Evolutionary conservation across 805 yeast genomes (phyloP), one percentile per base, ranked within the genome.

Genomic region (Metschnikowia sp.): DNA sequence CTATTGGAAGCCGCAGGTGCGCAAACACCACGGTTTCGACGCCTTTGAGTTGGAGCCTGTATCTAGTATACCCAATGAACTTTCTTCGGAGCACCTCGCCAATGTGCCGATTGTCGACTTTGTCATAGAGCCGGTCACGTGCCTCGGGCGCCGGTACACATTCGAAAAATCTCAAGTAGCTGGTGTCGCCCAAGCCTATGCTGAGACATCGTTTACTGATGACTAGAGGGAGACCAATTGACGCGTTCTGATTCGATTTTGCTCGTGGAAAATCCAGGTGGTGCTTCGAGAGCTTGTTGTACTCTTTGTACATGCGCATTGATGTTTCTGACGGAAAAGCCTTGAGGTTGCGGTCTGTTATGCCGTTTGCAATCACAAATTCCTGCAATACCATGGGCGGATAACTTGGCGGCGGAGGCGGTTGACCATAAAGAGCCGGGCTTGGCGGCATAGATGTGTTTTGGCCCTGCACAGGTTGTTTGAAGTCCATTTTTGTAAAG

Each of bases 181-280:
- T 45, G 11, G 42, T 35, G 19, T 54, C 57, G 3, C 56, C 54
- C 2, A 52, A 15, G 11, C 52, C 50, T 10, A 40, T 10, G 15
- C 46, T 29, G 30, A 42, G 39, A 1, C 37, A 22, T 8, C 56
- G 39, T 22, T 36, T 50, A 28, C 40, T 35, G 19, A 49, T 22
- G 49, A 52, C 26, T 15, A 54, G 45, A 9, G 57, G 57, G 30
- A 54, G 37, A 2, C 51, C 57, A 11, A 39, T 44, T 2, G 56
- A 32, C 44, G 13, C 12, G 34, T 54, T 50, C 28, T 54, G 57
- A 26, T 28, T 31, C n/a, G 38, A 10, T 32, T 54, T 54, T 3
- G 52, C 57, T 5, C 22, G 34, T 7, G 15, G 32, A 22, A 54
- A 54, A 13, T 26, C 45, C 13, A 41, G 39, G 30, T 49, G 29